These are phyloP conservation scores for Termitomyces sp. DNA, from an alignment of 768 basidiomycete species.

Conservation along the genomic window DNA sequence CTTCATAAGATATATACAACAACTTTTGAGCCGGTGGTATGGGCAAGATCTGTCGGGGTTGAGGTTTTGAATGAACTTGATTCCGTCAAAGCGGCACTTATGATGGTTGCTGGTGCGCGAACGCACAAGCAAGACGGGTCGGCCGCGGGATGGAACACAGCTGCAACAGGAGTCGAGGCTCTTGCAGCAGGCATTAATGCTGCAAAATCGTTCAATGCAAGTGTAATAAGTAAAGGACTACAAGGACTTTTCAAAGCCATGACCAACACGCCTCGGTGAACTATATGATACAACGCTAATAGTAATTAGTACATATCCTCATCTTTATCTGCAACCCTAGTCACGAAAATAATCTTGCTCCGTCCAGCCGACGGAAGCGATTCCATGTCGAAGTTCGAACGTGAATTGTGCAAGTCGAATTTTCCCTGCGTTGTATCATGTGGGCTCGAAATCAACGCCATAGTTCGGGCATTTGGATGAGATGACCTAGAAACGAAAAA, in stretches of 20 bases:
- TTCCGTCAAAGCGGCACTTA: slow-evolving; percentile 74
- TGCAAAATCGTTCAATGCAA: slow-evolving; percentile 22
- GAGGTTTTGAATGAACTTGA: slow-evolving; percentile 91
- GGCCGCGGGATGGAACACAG: slow-evolving; percentile 27
- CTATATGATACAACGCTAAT: not conserved
- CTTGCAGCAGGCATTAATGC: slow-evolving; percentile 30
- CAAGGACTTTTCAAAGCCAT: slow-evolving; percentile 21
- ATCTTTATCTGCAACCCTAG: not conserved
- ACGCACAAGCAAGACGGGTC: slow-evolving; percentile 6
- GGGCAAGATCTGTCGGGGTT: slow-evolving; percentile 82
- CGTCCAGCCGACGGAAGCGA: not conserved
- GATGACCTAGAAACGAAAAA: slow-evolving; percentile 15
- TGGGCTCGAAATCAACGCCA: slow-evolving; percentile 13
- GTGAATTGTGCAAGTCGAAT: slow-evolving; percentile 1
- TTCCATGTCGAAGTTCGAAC: slow-evolving; percentile 8
- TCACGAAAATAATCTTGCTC: not conserved
- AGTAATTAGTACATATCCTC: not conserved
- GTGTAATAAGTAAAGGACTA: slow-evolving; percentile 23
- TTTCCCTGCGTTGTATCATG: not conserved
- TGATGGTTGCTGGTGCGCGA: slow-evolving; percentile 69
- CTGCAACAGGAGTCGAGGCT: slow-evolving; percentile 43
- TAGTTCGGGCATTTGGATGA: slow-evolving; percentile 12
- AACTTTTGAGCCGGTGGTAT: slow-evolving; percentile 66
- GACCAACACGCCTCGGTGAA: slow-evolving; percentile 1
- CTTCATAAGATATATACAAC: slow-evolving; percentile 82